Base-by-base conservation (phyloP, 1,284 basidiomycete species). In the Apiotrichum brassicae region DNA sequence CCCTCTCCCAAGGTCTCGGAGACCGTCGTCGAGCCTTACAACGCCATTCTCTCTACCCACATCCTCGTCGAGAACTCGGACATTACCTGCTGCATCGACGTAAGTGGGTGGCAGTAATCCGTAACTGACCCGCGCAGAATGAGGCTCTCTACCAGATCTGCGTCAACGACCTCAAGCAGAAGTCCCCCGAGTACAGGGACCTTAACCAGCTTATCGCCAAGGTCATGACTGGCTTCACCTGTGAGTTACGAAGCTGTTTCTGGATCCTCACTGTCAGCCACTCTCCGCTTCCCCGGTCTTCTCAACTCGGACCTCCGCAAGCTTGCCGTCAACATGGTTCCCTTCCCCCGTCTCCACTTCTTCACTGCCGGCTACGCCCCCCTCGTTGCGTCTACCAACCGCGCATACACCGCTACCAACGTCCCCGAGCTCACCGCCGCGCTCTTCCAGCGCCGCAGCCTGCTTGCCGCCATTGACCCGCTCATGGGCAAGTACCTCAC, bases 341-440 rank as follows among this genome's bases (percentile, higher is more conserved):
- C 92, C 40, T 94, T 95, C 88, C 91, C 91, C 54, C 90, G 93
- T 85, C 85, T 97, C 38, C 94, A 97, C 77, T 97, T 97, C 83
- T 97, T 97, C 82, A 89, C 95, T 85, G 91, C 91, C 62, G 93
- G 93, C 59, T 97, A 90, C 64, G 93, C 94, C 54, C 93, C 93
- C 33, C 77, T 97, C 62, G 79, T 79, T 56, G 79, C 87, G 54
- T 75, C 79, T 0, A 80, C 79, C 44, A 75, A 80, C 4, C 78
- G 77, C 54, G 76, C 81, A 8, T 95, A 83, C 77, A 68, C 61
- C 34, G 38, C 40, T 6, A 55, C 63, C 39, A 65, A 64, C 43
- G 65, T 70, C 11, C 55, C 60, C 42, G 65, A 66, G 41, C 59
- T 70, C 34, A 68, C 64, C 19, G 54, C 62, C n/a, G 65, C 65